Percentiles rank a stretch among this genome's conserved stretches.
Evolutionary conservation across 495 filamentous ascomycete genomes (phyloP).

Genomic region (Penicillium soppii): DNA sequence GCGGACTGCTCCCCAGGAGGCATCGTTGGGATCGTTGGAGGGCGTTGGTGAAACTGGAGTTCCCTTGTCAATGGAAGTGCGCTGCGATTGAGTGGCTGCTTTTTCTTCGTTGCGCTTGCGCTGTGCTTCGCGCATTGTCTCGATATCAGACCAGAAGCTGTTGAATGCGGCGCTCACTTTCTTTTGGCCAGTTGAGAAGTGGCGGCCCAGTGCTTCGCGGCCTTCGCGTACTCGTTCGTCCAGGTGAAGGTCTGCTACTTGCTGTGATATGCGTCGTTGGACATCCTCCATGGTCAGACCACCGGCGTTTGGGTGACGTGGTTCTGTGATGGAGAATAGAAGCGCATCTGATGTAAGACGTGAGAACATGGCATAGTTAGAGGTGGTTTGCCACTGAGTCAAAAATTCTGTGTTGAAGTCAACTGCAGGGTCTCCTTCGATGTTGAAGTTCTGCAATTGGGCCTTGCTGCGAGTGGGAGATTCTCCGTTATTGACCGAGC

Average conservation of each 20-base stretch:
- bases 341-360: constrained; percentile 75
- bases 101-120: constrained; percentile 64
- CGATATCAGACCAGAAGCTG: constrained; percentile 85
- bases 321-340: constrained; percentile 90
- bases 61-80: constrained; percentile 33
- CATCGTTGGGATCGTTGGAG: constrained; percentile 12
- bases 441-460: constrained; percentile 41
- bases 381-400: constrained; percentile 76
- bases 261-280: constrained; percentile 83
- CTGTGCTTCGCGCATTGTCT: constrained; percentile 79
- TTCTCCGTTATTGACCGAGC: constrained; percentile 26
- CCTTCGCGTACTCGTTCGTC: constrained; percentile 80
- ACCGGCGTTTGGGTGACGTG: constrained; percentile 90
- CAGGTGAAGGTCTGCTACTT: constrained; percentile 82
- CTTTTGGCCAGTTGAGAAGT: constrained; percentile 77
- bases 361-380: constrained; percentile 86
- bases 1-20: constrained; percentile 29
- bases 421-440: constrained; percentile 78
- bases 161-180: constrained; percentile 82
- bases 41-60: constrained; percentile 22
- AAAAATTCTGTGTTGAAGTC: constrained; percentile 78
- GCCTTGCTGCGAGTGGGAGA: constrained; percentile 28
- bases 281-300: constrained; percentile 93
- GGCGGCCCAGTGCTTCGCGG: constrained; percentile 73
- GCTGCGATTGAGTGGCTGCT: constrained; percentile 33